Evolutionary conservation across 208 protist genomes (phyloP), one percentile per base, ranked within the genome.

Genomic region (Wallacemonas sp.): DNA sequence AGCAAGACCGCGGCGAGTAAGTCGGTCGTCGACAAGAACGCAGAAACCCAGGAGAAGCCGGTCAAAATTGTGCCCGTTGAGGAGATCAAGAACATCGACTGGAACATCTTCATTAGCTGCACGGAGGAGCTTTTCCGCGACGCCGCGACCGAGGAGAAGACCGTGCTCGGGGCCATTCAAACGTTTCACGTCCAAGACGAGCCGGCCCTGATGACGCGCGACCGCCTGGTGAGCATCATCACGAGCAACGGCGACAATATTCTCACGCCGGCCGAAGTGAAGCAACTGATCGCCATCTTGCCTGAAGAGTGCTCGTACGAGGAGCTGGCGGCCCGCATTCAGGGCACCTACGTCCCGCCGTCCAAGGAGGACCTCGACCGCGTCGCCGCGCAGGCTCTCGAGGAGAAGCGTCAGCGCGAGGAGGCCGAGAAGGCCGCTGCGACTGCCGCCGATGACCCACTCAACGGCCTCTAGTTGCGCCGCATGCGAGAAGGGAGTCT

Each of bases 11-110:
- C 54, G 30, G 64, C 8, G 23, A 66, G 65, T 1, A 90, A 90
- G 61, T 76, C 74, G 1, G 49, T 77, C 11, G 77, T 61, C 27
- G 75, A 90, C 16, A 76, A 79, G 32, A 61, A 61, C 0, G 9
- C 60, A 0, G 78, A 80, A 5, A 68, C 43, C n/a, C 76, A 88
- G 30, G 74, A 69, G 44, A 64, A 65, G n/a, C 62, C 48, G 4
- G 77, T 80, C 6, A 91, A 90, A 48, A 80, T 85, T 46, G 78
- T 85, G 26, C 86, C 88, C 0, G 76, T 78, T 8, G 91, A 96
- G 71, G 87, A 96, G 63, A 84, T 96, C n/a, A 96, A 96, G 39
- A 96, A 96, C 61, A 94, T 96, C 58, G 91, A 96, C 67, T 96
- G 91, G 88, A 94, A 96, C 68, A 96, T 96, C 47, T 96, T 96